phyloP scores from a whole-genome alignment of 2,329 filamentous ascomycete species.

The Ceratocystis papillata region DNA sequence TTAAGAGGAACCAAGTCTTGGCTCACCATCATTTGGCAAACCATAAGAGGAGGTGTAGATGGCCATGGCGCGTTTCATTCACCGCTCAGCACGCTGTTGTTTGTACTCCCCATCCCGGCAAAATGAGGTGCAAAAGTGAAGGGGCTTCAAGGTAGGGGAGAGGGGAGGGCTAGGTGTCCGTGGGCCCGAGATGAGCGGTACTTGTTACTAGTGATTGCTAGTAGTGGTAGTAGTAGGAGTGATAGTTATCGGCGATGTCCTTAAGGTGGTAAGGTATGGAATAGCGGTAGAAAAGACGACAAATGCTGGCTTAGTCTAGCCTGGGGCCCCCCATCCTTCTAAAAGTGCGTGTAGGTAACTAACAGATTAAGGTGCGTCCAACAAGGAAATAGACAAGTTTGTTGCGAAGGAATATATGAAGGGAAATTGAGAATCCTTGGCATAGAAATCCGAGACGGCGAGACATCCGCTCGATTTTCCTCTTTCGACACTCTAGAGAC shows the following conservation, averaged over 20 bases:
- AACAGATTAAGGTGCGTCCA: background rate
- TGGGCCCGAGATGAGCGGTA: background rate
- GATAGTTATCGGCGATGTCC: background rate
- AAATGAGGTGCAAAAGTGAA: no score
- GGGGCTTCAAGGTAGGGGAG: no score
- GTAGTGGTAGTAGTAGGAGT: background rate
- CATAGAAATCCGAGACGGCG: background rate
- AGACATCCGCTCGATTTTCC: background rate
- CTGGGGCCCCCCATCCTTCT: background rate
- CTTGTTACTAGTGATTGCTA: background rate
- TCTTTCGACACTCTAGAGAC: background rate
- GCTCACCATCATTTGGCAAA: background rate
- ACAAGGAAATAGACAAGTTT: background rate
- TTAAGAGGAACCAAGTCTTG: background rate
- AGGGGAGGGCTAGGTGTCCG: no score
- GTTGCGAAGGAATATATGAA: conserved; percentile 8
- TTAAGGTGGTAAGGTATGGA: background rate
- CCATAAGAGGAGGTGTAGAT: background rate
- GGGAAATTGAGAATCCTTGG: conserved; percentile 8
- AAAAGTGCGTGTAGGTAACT: background rate
- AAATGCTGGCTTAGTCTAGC: background rate
- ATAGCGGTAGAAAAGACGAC: background rate
- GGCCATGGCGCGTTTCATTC: background rate
- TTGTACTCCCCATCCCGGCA: background rate
- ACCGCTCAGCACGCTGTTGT: background rate